Percentiles rank a stretch among this genome's conserved stretches.
Conservation (phyloP, 2,329 filamentous ascomycete genomes). For the Xylaria sp. region DNA sequence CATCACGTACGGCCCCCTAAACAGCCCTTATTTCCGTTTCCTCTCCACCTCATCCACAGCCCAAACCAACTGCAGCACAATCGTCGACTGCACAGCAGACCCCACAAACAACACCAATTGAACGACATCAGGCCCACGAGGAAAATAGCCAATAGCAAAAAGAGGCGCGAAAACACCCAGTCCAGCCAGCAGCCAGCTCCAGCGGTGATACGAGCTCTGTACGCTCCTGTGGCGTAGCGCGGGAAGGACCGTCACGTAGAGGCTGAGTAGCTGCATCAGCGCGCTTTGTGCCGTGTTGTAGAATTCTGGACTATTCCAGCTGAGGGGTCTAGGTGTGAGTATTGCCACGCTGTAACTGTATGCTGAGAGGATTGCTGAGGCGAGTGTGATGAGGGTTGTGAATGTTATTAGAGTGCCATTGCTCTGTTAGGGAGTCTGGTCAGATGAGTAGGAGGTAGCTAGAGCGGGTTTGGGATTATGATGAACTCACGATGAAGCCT, state of each 20-base stretch:
- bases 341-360: slow-evolving; percentile 17
- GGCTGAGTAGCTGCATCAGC: slow-evolving; percentile 15
- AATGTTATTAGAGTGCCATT: slow-evolving; percentile 19
- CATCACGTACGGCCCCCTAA: too few species aligned
- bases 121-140: neutral
- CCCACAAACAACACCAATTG: slow-evolving; percentile 23
- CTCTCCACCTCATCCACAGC: slow-evolving; percentile 11
- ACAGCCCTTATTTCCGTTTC: slow-evolving; percentile 8
- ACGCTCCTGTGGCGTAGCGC: slow-evolving; percentile 14
- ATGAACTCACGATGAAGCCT: slow-evolving; percentile 15
- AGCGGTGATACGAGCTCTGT: slow-evolving; percentile 15
- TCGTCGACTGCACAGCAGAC: slow-evolving; percentile 21
- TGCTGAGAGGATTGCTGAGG: slow-evolving; percentile 10
- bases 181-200: slow-evolving; percentile 2
- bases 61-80: slow-evolving; percentile 21
- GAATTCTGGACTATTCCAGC: slow-evolving; percentile 15
- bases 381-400: slow-evolving; percentile 6
- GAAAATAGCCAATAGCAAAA: slow-evolving; percentile 6
- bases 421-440: neutral
- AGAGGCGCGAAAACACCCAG: neutral
- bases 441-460: neutral
- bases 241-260: slow-evolving; percentile 15
- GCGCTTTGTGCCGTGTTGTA: slow-evolving; percentile 9
- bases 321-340: too few species aligned
- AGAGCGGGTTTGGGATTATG: neutral